Conservation (phyloP, 1,284 basidiomycete genomes). For the Sutorius eximius region DNA sequence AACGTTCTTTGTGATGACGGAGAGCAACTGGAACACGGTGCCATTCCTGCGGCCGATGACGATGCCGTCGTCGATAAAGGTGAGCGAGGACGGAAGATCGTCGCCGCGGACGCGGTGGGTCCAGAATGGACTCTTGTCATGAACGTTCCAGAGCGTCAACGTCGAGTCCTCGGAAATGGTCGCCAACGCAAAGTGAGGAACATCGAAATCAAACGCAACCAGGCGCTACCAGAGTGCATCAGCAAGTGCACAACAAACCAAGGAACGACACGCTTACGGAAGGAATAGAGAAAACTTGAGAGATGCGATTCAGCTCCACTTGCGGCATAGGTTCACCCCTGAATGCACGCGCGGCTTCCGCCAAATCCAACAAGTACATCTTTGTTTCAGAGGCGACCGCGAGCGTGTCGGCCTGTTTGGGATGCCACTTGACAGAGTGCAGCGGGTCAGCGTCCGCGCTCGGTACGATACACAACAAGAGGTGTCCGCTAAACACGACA, state of each 20-base stretch:
- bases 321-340: constrained; percentile 64
- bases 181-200: constrained; percentile 67
- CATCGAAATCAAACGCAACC: constrained; percentile 79
- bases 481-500: constrained; percentile 49
- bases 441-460: constrained; percentile 58
- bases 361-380: constrained; percentile 71
- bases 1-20: constrained; percentile 64
- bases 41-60: constrained; percentile 78
- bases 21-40: constrained; percentile 75
- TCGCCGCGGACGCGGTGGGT: constrained; percentile 73
- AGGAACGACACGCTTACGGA: constrained; percentile 49
- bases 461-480: constrained; percentile 70
- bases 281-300: constrained; percentile 62
- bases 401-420: constrained; percentile 70
- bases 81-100: constrained; percentile 73
- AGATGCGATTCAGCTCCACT: constrained; percentile 62
- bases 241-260: not conserved
- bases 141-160: constrained; percentile 75
- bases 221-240: constrained; percentile 51
- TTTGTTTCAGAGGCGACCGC: constrained; percentile 74
- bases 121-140: constrained; percentile 70
- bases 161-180: constrained; percentile 79
- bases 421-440: constrained; percentile 81
- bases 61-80: constrained; percentile 76
- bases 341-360: constrained; percentile 54